phyloP scores from a whole-genome alignment of 2,329 filamentous ascomycete species.

The Diaporthe sp. region DNA sequence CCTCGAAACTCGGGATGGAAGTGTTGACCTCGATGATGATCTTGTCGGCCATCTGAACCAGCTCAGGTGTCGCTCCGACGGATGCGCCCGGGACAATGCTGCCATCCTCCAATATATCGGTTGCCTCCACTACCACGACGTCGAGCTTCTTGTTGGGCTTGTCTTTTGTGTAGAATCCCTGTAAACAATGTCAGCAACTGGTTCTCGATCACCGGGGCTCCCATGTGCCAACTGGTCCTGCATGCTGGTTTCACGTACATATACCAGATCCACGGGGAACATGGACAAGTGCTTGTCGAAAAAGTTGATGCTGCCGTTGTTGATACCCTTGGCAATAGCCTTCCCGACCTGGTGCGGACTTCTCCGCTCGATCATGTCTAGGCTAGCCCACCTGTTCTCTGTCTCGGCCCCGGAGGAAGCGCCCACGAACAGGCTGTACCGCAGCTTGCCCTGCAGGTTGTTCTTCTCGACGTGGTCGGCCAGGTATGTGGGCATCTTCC shows the following conservation, averaged over 20 bases:
- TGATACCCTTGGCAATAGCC: conserved; percentile 90
- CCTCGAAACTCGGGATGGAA: conserved; percentile 83
- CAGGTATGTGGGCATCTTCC: conserved; percentile 84
- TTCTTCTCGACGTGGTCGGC: conserved; percentile 93
- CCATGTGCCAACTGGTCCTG: background rate
- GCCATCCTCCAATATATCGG: conserved; percentile 87
- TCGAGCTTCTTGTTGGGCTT: conserved; percentile 80
- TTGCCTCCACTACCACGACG: conserved; percentile 86
- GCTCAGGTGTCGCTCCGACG: conserved; percentile 85
- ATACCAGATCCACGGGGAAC: conserved; percentile 89
- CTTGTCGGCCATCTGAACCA: conserved; percentile 92
- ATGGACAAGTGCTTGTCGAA: conserved; percentile 95
- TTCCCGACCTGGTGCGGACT: conserved; percentile 92
- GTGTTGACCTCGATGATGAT: conserved; percentile 96
- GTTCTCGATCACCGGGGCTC: too few relatives aligned
- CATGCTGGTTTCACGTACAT: conserved; percentile 57
- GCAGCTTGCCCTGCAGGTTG: conserved; percentile 82
- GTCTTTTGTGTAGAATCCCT: conserved; percentile 87
- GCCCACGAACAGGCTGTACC: conserved; percentile 89
- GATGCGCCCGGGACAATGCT: conserved; percentile 89
- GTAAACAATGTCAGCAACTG: conserved; percentile 33
- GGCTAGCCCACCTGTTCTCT: conserved; percentile 88
- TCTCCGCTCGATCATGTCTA: conserved; percentile 91
- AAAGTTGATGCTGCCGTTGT: conserved; percentile 88
- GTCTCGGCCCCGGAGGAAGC: conserved; percentile 92